Evolutionary conservation across 169 alveolate species (phyloP), one percentile per base, ranked within the genome.

Genomic region (Plasmodium gallinaceum): DNA sequence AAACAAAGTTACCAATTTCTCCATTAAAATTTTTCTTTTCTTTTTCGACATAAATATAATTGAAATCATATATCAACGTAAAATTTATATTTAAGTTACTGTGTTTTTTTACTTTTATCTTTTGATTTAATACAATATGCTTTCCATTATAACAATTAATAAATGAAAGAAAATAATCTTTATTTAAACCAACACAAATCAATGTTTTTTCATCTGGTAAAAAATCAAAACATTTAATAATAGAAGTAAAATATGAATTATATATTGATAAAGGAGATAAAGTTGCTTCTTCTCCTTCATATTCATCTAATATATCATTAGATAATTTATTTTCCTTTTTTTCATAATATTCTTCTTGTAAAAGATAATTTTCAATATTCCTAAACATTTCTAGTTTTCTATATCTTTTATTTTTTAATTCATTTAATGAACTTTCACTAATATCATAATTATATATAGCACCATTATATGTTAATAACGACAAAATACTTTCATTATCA

Each of bases 111-210:
- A 78, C 24, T 62, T 65, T 78, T 48, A 78, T 78, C 65, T 78
- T 78, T 24, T 78, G 62, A 66, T 78, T 22, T 64, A 64, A 78
- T 48, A 78, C 64, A 14, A 78, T 65, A 16, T 65, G 65, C 58
- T 78, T 78, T 14, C 89, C 89, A 64, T 26, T 78, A 16, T 78
- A 18, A 20, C 78, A 64, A 43, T 65, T 58, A 78, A 78, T 66
- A 65, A 78, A 78, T 46, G 89, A 78, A 65, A 78, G 89, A 57
- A 78, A 78, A 18, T 78, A 78, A 57, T 78, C 89, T 45, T 78
- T 64, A 45, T 78, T 78, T 48, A 37, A 57, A 3, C 89, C 89
- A 10, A 78, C 89, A 78, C 89, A 78, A 7, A 78, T 58, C 64
- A 78, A 57, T 9, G 89, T 78, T 78, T 65, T 65, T 26, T 64